Evolutionary conservation across 140 eudicot species (phyloP).

Genomic region (Oenanthe javanica): DNA sequence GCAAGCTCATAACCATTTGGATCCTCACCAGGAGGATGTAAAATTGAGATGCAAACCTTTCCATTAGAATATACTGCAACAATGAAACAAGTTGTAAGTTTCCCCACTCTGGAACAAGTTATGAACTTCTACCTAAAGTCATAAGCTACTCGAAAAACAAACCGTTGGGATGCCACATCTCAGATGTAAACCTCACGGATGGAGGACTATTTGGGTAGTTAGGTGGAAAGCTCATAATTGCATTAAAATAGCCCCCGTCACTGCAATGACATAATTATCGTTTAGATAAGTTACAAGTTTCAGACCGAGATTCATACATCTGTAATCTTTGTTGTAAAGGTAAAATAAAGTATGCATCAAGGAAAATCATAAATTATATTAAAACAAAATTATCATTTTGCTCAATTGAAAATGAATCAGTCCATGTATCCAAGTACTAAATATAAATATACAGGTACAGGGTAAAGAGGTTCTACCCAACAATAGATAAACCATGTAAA

Average conservation of each 20-base stretch:
- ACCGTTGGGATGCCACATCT: conserved; percentile 75
- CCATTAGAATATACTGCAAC: conserved; percentile 45
- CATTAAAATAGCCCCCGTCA: conserved; percentile 56
- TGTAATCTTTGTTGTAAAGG: background rate
- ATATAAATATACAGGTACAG: too few species aligned
- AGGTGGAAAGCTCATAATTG: conserved; percentile 54
- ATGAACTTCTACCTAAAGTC: background rate
- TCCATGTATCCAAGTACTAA: too few species aligned
- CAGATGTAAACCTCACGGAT: conserved; percentile 50
- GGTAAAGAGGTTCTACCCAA: background rate
- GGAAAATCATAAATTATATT: background rate
- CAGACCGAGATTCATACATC: background rate
- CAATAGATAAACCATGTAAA: too few species aligned
- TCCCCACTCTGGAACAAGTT: background rate
- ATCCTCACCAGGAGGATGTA: conserved; percentile 63
- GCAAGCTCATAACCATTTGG: conserved; percentile 63
- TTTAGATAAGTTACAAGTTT: background rate
- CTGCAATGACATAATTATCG: conserved; percentile 10
- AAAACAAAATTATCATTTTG: too few species aligned
- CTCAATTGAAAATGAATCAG: too few species aligned
- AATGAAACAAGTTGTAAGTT: background rate
- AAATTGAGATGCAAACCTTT: conserved; percentile 56
- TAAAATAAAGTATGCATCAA: background rate
- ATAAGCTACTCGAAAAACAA: conserved; percentile 6
- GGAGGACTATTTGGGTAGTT: conserved; percentile 66